Evolutionary conservation across 1,284 basidiomycete species (phyloP), one percentile per base, ranked within the genome.

Genomic region (Boletus subluridellus): DNA sequence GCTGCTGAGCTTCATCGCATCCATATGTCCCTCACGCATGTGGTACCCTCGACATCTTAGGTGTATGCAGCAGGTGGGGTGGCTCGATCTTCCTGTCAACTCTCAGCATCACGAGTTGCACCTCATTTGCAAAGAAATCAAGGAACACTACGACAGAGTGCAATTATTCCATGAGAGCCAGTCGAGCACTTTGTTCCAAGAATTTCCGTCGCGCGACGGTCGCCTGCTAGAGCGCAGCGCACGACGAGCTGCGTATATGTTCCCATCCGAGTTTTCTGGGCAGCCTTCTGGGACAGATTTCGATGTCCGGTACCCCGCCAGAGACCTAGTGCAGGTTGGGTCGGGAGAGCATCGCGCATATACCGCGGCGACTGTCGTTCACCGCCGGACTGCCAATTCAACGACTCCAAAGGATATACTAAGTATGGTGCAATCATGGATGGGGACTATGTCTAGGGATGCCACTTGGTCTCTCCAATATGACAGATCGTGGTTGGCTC

Each of bases 61-160:
- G 21, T 21, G 21, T 21, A 21, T 21, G 21, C 21, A 21, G 21
- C 21, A 21, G 21, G 21, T 21, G 21, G 21, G 21, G 21, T 21
- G 21, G 21, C 21, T 21, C 21, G 21, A 21, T 21, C 21, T 21
- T 21, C 21, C 21, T 21, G 21, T 21, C 21, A 21, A 21, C 21
- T 21, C 21, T 21, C 21, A 21, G 21, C 21, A 21, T 21, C 21
- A 21, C 21, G 21, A 21, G 21, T 21, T 37, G 65, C 76, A 21
- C 64, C 82, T 5, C 60, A 58, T 2, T 78, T 78, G 70, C 32
- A 66, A 63, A 17, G 78, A 81, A 0, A 79, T 78, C 52, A 60
- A 75, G 21, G 60, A 69, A 2, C 72, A 74, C 56, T 67, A 64
- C 0, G 45, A 65, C 26, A 59, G 52, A 17, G 54, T 73, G 4